Evolutionary conservation across 2,329 filamentous ascomycete genomes (phyloP).

Genomic region (Hypocreales sp.): DNA sequence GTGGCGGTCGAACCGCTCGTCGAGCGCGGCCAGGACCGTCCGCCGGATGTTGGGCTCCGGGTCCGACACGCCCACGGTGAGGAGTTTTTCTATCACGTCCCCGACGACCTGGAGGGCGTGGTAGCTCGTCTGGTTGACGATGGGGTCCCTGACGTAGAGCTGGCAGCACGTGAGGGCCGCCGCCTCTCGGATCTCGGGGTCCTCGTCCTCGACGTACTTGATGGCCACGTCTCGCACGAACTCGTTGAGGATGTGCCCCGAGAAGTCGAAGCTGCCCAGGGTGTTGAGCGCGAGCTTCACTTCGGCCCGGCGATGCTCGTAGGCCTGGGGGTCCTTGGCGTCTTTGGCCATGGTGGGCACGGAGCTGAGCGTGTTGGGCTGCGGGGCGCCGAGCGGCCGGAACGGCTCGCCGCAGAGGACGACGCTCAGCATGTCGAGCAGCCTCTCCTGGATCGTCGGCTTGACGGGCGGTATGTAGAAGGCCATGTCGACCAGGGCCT

Average conservation of each 20-base stretch:
- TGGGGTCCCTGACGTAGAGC: constrained; percentile 89
- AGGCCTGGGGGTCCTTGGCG: constrained; percentile 67
- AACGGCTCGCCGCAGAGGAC: constrained; percentile 89
- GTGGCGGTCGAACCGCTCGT: constrained; percentile 88
- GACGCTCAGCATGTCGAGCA: constrained; percentile 87
- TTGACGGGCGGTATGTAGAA: constrained; percentile 96
- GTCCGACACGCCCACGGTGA: constrained; percentile 90
- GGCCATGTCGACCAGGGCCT: constrained; percentile 94
- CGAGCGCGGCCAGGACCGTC: constrained; percentile 77
- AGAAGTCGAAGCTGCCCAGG: constrained; percentile 94
- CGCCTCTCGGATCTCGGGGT: constrained; percentile 82
- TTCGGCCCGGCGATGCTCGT: constrained; percentile 68
- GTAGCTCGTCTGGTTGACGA: constrained; percentile 93
- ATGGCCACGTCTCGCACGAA: constrained; percentile 97
- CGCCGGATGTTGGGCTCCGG: constrained; percentile 75
- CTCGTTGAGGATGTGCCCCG: constrained; percentile 84
- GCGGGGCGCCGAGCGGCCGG: constrained; percentile 79
- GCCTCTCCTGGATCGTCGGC: constrained; percentile 78
- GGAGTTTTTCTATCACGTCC: constrained; percentile 90
- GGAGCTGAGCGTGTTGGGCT: constrained; percentile 61
- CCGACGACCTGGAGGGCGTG: constrained; percentile 95
- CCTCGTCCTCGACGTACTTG: constrained; percentile 94
- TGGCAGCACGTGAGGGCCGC: constrained; percentile 96
- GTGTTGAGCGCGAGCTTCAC: constrained; percentile 90
- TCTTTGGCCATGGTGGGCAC: constrained; percentile 79